Conservation (phyloP, 2,329 filamentous ascomycete genomes). For the Sporothrix protearum region DNA sequence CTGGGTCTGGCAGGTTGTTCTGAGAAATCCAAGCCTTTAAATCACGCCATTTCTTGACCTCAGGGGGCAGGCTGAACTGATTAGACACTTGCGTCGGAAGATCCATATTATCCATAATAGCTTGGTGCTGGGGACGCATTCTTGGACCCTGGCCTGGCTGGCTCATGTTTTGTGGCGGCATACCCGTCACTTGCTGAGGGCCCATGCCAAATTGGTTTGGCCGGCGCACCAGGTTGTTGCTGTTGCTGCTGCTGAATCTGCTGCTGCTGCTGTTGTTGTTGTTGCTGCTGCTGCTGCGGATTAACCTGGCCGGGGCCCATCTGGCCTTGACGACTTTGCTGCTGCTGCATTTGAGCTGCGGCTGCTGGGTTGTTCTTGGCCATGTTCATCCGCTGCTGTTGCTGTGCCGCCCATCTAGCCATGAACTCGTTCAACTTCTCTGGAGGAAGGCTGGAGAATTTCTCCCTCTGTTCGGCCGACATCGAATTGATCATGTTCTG, state of each 20-base stretch:
- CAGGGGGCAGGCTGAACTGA: constrained; percentile 37
- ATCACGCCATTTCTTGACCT: constrained; percentile 50
- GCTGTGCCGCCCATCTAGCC: constrained; percentile 41
- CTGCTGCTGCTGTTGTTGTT: neutral
- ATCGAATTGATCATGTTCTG: constrained; percentile 42
- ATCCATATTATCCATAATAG: constrained; percentile 49
- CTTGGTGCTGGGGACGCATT: constrained; percentile 35
- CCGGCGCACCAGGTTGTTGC: constrained; percentile 24
- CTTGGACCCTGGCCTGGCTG: constrained; percentile 29
- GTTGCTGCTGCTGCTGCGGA: neutral
- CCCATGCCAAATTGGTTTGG: constrained; percentile 28
- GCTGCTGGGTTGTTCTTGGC: constrained; percentile 29
- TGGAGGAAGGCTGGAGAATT: constrained; percentile 43
- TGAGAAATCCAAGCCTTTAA: constrained; percentile 43
- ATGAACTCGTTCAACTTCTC: constrained; percentile 54
- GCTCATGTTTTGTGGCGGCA: constrained; percentile 22
- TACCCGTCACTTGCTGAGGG: constrained; percentile 19
- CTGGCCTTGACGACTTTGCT: constrained; percentile 22
- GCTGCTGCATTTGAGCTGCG: constrained; percentile 26
- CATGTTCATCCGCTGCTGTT: constrained; percentile 27
- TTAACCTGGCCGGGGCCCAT: constrained; percentile 30
- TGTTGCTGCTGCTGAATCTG: neutral
- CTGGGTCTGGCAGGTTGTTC: constrained; percentile 37
- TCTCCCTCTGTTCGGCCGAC: constrained; percentile 45
- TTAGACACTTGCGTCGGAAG: constrained; percentile 40